These are phyloP conservation scores for Serendipita indica DNA, from an alignment of 768 basidiomycete species.

Conservation along the genomic window DNA sequence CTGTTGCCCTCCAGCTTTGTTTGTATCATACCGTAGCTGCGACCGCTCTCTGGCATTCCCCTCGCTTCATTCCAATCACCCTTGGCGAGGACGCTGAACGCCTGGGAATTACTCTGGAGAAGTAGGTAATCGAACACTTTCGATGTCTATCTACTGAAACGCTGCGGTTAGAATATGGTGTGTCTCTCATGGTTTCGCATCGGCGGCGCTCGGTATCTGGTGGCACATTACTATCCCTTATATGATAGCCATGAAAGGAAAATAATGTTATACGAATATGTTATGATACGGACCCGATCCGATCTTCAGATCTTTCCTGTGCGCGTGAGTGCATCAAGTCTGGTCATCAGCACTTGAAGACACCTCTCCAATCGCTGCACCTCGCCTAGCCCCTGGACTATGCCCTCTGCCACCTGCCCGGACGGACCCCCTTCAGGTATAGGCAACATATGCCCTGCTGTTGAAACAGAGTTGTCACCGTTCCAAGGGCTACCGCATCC, in stretches of 20 bases:
- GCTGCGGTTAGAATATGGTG: background rate
- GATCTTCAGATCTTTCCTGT: background rate
- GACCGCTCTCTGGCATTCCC: constrained; percentile 58
- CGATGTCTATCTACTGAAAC: background rate
- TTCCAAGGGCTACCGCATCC: constrained; percentile 42
- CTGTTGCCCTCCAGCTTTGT: constrained; percentile 58
- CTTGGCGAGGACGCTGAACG: constrained; percentile 45
- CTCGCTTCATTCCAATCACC: constrained; percentile 62
- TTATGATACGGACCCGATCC: no score
- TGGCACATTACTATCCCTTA: constrained; percentile 7
- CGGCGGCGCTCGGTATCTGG: background rate
- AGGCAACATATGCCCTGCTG: background rate
- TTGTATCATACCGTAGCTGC: constrained; percentile 62
- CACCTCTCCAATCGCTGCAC: background rate
- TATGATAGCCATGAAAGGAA: background rate
- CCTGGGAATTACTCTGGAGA: background rate
- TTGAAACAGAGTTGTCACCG: background rate
- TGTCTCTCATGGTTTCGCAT: background rate
- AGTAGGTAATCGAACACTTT: background rate
- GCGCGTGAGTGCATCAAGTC: background rate
- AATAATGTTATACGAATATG: no score
- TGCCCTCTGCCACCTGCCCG: constrained; percentile 4
- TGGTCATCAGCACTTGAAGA: background rate
- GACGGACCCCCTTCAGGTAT: background rate
- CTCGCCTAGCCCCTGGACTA: constrained; percentile 1